These are phyloP conservation scores for Mucor sp. DNA, from an alignment of 371 early-diverging fungal genomes.

Conservation along the genomic window DNA sequence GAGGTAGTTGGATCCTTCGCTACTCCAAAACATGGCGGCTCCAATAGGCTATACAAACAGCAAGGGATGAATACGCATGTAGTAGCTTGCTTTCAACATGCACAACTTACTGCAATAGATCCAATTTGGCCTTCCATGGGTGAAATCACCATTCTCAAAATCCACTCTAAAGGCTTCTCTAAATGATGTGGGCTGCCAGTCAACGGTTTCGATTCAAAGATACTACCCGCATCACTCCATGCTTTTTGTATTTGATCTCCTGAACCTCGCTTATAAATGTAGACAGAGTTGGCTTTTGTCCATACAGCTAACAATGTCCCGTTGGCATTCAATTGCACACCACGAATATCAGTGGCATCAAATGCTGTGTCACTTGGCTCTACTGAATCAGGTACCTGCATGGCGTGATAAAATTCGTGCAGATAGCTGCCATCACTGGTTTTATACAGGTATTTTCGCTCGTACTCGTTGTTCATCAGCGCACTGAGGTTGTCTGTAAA, in stretches of 20 bases:
- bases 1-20: slow-evolving; percentile 12
- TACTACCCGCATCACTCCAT: neutral
- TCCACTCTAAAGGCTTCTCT: slow-evolving; percentile 19
- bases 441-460: slow-evolving; percentile 21
- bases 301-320: slow-evolving; percentile 43
- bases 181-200: slow-evolving; percentile 16
- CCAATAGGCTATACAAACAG: slow-evolving; percentile 16
- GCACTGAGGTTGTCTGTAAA: slow-evolving; percentile 33
- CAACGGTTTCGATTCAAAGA: neutral
- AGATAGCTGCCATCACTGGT: slow-evolving; percentile 13
- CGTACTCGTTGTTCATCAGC: slow-evolving; percentile 13
- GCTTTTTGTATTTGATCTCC: slow-evolving; percentile 10
- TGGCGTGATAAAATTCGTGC: slow-evolving; percentile 28
- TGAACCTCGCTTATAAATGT: slow-evolving; percentile 37
- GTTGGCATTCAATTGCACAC: slow-evolving; percentile 29
- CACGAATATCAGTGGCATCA: slow-evolving; percentile 27
- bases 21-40: slow-evolving; percentile 19
- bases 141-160: slow-evolving; percentile 25
- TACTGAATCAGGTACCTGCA: slow-evolving; percentile 17
- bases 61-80: neutral
- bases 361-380: neutral
- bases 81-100: neutral
- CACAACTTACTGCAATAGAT: slow-evolving; percentile 12
- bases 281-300: slow-evolving; percentile 37
- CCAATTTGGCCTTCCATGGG: slow-evolving; percentile 23